Conservation (phyloP, 495 filamentous ascomycete species). For the Aspergillus hancockii region DNA sequence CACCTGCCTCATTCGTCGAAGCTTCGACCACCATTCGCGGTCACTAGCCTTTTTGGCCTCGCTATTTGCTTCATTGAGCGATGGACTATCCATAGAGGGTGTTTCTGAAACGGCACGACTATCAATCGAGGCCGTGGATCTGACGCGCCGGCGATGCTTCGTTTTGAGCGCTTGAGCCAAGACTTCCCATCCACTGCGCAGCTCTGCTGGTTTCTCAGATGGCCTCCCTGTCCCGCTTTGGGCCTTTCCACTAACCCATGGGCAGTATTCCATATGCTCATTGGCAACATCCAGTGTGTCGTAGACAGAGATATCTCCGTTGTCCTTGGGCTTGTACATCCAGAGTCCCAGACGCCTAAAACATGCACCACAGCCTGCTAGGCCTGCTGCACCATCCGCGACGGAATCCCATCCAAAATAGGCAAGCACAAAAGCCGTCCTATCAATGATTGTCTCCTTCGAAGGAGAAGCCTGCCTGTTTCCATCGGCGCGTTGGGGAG, state of each 20-base stretch:
- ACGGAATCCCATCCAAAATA: constrained; percentile 85
- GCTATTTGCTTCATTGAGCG: constrained; percentile 30
- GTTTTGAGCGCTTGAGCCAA: constrained; percentile 42
- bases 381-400: constrained; percentile 61
- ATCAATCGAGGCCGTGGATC: constrained; percentile 29
- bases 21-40: constrained; percentile 54
- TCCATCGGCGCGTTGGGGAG: constrained; percentile 1
- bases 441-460: constrained; percentile 47
- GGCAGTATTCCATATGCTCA: constrained; percentile 81
- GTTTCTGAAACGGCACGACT: constrained; percentile 28
- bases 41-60: constrained; percentile 46
- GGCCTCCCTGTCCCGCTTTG: constrained; percentile 52
- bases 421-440: constrained; percentile 70
- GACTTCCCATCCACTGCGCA: constrained; percentile 49
- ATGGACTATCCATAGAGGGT: constrained; percentile 20
- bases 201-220: constrained; percentile 31
- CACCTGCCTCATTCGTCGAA: constrained; percentile 49
- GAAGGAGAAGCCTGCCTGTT: constrained; percentile 15
- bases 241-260: constrained; percentile 65
- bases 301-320: constrained; percentile 59
- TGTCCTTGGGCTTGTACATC: constrained; percentile 73
- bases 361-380: constrained; percentile 80
- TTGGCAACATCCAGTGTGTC: constrained; percentile 61
- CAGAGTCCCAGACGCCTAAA: constrained; percentile 89
- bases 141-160: constrained; percentile 38